These are phyloP conservation scores for Xylariaceae sp. DNA, from an alignment of 2,329 filamentous ascomycete species.

Conservation along the genomic window DNA sequence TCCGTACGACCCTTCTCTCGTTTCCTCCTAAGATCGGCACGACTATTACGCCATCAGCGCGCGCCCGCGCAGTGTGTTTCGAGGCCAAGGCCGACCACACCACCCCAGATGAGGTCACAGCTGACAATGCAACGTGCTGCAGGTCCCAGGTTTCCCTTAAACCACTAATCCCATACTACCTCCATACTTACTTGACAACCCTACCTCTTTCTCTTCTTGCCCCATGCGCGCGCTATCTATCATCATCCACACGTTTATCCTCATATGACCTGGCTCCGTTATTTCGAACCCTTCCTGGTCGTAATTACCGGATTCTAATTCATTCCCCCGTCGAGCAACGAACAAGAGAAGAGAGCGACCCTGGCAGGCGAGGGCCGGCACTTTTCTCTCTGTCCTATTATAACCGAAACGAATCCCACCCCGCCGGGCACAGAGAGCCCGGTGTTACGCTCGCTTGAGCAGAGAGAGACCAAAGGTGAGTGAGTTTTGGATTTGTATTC, in stretches of 20 bases:
- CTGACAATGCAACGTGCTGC: slow-evolving; percentile 21
- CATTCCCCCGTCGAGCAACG: background rate
- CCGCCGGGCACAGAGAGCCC: too few relatives aligned
- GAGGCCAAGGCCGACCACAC: slow-evolving; percentile 4
- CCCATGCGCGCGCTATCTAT: background rate
- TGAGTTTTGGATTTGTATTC: background rate
- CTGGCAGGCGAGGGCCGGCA: too few relatives aligned
- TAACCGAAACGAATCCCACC: too few relatives aligned
- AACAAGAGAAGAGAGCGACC: too few relatives aligned
- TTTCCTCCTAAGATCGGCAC: slow-evolving; percentile 7
- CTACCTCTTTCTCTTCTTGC: background rate
- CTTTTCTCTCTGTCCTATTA: too few relatives aligned
- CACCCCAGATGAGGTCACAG: slow-evolving; percentile 12
- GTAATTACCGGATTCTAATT: slow-evolving; percentile 2
- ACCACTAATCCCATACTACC: background rate
- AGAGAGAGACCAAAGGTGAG: too few relatives aligned
- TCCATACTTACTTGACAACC: too few relatives aligned
- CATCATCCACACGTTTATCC: slow-evolving; percentile 6
- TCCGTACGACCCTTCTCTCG: background rate
- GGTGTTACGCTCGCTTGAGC: too few relatives aligned
- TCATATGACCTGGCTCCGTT: slow-evolving; percentile 5
- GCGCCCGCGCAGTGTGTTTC: background rate
- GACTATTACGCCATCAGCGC: slow-evolving; percentile 6
- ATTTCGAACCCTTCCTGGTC: slow-evolving; percentile 4
- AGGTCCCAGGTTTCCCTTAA: slow-evolving; percentile 11